Conservation (phyloP, 495 filamentous ascomycete genomes). For the Sporormia fimetaria region DNA sequence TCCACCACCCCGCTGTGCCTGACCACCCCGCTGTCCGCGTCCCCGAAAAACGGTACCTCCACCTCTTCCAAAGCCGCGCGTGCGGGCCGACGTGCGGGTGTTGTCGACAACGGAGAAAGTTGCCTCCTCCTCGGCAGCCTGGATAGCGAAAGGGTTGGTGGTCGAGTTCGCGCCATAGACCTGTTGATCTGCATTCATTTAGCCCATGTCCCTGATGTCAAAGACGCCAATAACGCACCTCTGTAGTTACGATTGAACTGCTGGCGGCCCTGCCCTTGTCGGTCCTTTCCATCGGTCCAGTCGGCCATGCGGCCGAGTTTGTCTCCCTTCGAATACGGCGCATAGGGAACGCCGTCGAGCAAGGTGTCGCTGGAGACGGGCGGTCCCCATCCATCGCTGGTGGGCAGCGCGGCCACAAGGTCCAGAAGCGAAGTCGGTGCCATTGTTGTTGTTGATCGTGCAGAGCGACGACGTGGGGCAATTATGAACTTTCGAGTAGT, state of each 20-base stretch:
- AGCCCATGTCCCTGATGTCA: constrained; percentile 1
- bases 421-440: constrained; percentile 47
- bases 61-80: constrained; percentile 73
- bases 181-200: constrained; percentile 63
- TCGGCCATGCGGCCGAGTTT: constrained; percentile 98
- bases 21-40: constrained; percentile 50
- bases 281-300: constrained; percentile 95
- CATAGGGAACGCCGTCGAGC: constrained; percentile 87
- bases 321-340: constrained; percentile 95
- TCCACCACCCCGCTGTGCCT: constrained; percentile 44
- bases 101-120: constrained; percentile 98
- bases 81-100: constrained; percentile 68
- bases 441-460: no score
- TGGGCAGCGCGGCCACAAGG: constrained; percentile 48
- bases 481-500: no score
- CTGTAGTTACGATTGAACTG: constrained; percentile 87
- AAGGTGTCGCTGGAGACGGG: constrained; percentile 68
- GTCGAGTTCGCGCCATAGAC: constrained; percentile 86
- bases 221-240: constrained; percentile 43
- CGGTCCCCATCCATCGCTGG: constrained; percentile 76
- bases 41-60: constrained; percentile 81
- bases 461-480: no score
- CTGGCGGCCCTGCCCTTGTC: constrained; percentile 62
- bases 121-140: constrained; percentile 87
- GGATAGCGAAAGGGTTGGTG: constrained; percentile 68